Conservation (phyloP, 106 monocot species). For the Dioscorea dumetorum region DNA sequence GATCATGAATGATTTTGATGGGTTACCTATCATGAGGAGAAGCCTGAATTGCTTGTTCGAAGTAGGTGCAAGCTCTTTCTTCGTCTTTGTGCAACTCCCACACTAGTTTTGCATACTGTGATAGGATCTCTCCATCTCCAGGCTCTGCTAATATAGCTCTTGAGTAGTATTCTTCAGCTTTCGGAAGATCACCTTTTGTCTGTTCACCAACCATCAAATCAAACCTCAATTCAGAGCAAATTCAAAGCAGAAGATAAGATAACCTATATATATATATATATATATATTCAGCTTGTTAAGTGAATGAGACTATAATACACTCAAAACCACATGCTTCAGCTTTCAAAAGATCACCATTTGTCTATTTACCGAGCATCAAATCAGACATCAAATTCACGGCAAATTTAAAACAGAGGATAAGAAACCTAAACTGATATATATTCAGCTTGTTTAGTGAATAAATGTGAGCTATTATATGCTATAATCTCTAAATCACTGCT, state of each 20-base stretch:
- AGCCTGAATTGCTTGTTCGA: slow-evolving; percentile 54
- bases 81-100: slow-evolving; percentile 73
- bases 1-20: neutral
- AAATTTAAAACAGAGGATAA: too few relatives aligned
- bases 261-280: too few relatives aligned
- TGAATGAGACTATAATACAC: too few relatives aligned
- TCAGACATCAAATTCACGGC: too few relatives aligned
- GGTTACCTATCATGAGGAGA: slow-evolving; percentile 48
- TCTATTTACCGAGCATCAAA: too few relatives aligned
- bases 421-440: too few relatives aligned
- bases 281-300: too few relatives aligned
- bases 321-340: too few relatives aligned
- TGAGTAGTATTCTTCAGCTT: slow-evolving; percentile 77
- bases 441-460: too few relatives aligned
- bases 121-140: slow-evolving; percentile 59
- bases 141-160: slow-evolving; percentile 73
- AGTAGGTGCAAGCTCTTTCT: slow-evolving; percentile 60
- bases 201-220: neutral
- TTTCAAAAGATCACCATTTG: too few relatives aligned
- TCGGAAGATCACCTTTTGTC: slow-evolving; percentile 41
- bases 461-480: too few relatives aligned
- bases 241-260: neutral
- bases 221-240: neutral
- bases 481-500: too few relatives aligned
- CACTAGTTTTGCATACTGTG: slow-evolving; percentile 59